These are phyloP conservation scores for Colletotrichum zoysiae DNA, from an alignment of 2,329 filamentous ascomycete genomes.

Conservation along the genomic window DNA sequence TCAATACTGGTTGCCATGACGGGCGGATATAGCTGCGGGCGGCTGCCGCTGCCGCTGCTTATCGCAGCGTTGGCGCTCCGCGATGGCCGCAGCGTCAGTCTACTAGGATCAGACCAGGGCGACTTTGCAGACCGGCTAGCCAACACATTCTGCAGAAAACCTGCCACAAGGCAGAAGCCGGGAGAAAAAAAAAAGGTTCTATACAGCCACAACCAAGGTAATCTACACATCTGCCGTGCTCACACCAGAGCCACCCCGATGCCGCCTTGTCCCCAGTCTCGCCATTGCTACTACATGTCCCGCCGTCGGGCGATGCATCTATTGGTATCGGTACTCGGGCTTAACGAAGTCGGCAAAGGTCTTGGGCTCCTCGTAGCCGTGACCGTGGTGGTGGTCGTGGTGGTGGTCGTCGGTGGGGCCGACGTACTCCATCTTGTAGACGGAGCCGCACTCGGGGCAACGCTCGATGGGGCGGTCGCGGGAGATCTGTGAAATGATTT, in stretches of 20 bases:
- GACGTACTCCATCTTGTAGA: slow-evolving; percentile 98
- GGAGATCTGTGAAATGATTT: slow-evolving; percentile 70
- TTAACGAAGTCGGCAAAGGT: slow-evolving; percentile 96
- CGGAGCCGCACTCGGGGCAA: slow-evolving; percentile 95
- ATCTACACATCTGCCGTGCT: slow-evolving; percentile 54
- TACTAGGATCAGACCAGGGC: slow-evolving; percentile 2
- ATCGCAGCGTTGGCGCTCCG: not conserved
- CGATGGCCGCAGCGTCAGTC: not conserved
- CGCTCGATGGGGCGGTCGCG: slow-evolving; percentile 92
- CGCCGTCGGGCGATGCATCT: slow-evolving; percentile 44
- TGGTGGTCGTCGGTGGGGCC: slow-evolving; percentile 83
- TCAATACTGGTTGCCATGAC: slow-evolving; percentile 1
- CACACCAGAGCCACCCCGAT: slow-evolving; percentile 39
- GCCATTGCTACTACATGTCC: slow-evolving; percentile 28
- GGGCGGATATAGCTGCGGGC: not conserved
- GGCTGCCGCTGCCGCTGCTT: not conserved
- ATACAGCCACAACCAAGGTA: slow-evolving; percentile 48
- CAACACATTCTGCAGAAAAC: not conserved
- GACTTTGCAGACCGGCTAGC: slow-evolving; percentile 11
- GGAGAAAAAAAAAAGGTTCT: slow-evolving; percentile 44
- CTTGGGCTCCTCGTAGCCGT: slow-evolving; percentile 87
- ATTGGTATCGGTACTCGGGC: slow-evolving; percentile 88
- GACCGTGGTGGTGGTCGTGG: slow-evolving; percentile 63
- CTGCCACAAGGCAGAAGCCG: not conserved
- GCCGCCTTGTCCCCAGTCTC: slow-evolving; percentile 34